Base-by-base conservation (phyloP, 768 basidiomycete species). In the Suillus alpinus region DNA sequence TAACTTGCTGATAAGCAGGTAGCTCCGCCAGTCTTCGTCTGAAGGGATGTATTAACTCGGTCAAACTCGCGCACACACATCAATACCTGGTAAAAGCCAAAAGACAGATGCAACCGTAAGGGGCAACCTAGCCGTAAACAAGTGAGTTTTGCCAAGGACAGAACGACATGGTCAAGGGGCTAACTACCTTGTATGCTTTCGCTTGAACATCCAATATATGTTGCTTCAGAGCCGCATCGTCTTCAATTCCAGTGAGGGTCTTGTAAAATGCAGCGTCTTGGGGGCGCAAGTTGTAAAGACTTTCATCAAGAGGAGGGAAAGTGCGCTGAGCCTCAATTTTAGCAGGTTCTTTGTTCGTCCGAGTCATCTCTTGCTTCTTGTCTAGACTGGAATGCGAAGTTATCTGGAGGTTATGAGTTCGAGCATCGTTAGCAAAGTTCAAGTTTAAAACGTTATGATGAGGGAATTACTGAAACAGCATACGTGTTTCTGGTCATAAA, bases 171-270 rank as follows among this genome's bases (percentile, higher is more conserved):
- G 20, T 9, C 20, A 34, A 29, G 16, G 26, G 16, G 16, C 26
- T 31, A 49, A 51, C 12, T 26, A 69, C 70, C 49, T 67, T 62
- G 57, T 69, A 71, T 7, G 70, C 71, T 43, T 71, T 66, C 29
- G 41, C 50, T 53, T 72, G 73, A 23, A 72, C 60, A 7, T 47
- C 62, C 16, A 74, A 43, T 34, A 72, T 65, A 49, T 73, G 72
- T 6, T 52, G 39, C 59, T 68, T 71, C 50, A 74, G 58, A 14
- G 57, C 63, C 7, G 63, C 59, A 5, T 68, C 70, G 49, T 70
- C 68, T 9, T 65, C 40, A 37, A 74, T 72, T 6, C 70, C 68
- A n/a, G 66, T 71, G 52, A 64, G 52, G 2, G 20, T 16, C 58
- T 68, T 69, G 55, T 73, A 59, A 53, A 74, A 73, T 12, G 52